Conservation (phyloP, 2,329 filamentous ascomycete genomes). For the Beauveria rudraprayagi region DNA sequence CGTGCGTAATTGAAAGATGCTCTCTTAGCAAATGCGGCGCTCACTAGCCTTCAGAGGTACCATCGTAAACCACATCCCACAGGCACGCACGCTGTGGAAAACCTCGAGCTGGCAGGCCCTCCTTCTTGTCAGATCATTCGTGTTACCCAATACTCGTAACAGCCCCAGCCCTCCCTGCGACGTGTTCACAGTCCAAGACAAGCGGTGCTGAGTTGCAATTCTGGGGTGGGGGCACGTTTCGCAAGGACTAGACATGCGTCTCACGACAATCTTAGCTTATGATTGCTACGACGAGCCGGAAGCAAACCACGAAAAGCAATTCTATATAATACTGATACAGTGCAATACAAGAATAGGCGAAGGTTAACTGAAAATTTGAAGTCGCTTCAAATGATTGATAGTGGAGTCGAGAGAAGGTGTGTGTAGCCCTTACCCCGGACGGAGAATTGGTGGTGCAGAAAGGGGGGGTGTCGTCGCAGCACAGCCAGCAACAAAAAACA, state of each 20-base stretch:
- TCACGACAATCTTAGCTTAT: neutral
- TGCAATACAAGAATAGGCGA: neutral
- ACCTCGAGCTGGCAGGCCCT: neutral
- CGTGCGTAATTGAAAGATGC: neutral
- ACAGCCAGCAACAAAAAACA: neutral
- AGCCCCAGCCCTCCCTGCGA: neutral
- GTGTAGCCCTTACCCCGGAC: neutral
- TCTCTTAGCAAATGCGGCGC: neutral
- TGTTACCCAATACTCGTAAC: conserved; percentile 1
- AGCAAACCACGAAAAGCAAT: neutral
- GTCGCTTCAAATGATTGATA: neutral
- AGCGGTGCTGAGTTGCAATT: neutral
- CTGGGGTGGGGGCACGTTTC: neutral
- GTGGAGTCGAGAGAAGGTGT: neutral
- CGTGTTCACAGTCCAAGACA: neutral
- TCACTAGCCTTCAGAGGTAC: neutral
- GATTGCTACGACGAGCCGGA: neutral
- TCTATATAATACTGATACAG: neutral
- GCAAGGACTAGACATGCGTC: neutral
- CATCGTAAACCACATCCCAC: neutral
- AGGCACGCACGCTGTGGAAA: neutral
- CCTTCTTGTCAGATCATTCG: conserved; percentile 1
- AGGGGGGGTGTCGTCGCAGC: neutral
- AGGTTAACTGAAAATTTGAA: neutral
- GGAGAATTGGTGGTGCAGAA: neutral